These are phyloP conservation scores for Leucosporidium scottii DNA, from an alignment of 768 basidiomycete genomes.

Conservation along the genomic window DNA sequence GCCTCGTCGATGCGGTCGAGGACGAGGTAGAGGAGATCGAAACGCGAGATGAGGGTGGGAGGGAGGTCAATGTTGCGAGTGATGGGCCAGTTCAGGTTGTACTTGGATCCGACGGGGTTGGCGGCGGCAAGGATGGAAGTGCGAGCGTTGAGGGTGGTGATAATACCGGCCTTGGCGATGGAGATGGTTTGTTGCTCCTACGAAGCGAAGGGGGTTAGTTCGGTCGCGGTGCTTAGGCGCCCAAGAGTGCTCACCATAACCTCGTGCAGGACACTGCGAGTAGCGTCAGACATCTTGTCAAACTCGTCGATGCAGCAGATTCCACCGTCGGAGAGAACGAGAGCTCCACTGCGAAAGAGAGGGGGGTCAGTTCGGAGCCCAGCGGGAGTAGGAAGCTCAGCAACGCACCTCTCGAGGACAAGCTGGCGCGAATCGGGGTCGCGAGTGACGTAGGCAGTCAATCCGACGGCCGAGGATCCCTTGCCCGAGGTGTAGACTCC, in stretches of 20 bases:
- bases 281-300: slow-evolving; percentile 51
- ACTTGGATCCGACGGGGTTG: slow-evolving; percentile 92
- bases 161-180: slow-evolving; percentile 53
- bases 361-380: not conserved
- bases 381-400: not conserved
- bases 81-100: slow-evolving; percentile 83
- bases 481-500: slow-evolving; percentile 98
- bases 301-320: slow-evolving; percentile 99
- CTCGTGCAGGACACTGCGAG: slow-evolving; percentile 49
- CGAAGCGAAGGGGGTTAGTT: not conserved
- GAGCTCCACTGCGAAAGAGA: slow-evolving; percentile 61
- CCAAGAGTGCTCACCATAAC: slow-evolving; percentile 50
- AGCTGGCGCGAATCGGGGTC: slow-evolving; percentile 98
- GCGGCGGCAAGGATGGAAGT: slow-evolving; percentile 75
- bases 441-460: slow-evolving; percentile 96
- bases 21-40: slow-evolving; percentile 91
- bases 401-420: slow-evolving; percentile 77
- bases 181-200: slow-evolving; percentile 60
- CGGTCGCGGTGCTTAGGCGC: not conserved
- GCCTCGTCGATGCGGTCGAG: slow-evolving; percentile 88
- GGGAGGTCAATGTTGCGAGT: slow-evolving; percentile 95
- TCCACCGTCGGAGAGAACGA: slow-evolving; percentile 90
- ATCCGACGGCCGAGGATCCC: slow-evolving; percentile 94
- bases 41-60: slow-evolving; percentile 94
- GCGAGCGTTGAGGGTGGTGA: slow-evolving; percentile 51